Percentiles rank a stretch among this genome's conserved stretches.
phyloP scores from a whole-genome alignment of 108 stramenopile species.

The Ochromonas danica region DNA sequence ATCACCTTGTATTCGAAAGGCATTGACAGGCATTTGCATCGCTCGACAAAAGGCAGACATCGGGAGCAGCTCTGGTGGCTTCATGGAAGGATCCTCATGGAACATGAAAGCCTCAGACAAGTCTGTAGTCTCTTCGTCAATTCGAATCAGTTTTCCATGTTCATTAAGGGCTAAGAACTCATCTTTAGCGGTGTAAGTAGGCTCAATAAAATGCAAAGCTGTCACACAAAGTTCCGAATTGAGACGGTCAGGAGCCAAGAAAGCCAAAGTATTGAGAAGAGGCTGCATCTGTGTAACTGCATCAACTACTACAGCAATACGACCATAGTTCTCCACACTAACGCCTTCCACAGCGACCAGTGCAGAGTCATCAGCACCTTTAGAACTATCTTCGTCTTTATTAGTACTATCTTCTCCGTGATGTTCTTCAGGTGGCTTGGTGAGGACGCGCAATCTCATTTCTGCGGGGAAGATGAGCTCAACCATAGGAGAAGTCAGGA shows the following conservation, averaged over 20 bases:
- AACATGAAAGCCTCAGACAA: neutral
- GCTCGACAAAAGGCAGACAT: neutral
- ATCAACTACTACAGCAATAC: neutral
- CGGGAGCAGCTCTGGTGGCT: neutral
- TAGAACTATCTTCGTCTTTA: neutral
- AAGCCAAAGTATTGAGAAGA: neutral
- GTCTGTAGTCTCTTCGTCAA: slow-evolving; percentile 13
- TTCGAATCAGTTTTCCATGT: neutral
- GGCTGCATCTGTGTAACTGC: neutral
- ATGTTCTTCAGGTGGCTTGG: neutral
- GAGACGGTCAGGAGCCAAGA: neutral
- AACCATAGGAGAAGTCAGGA: slow-evolving; percentile 31
- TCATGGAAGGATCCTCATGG: neutral
- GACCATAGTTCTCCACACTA: neutral
- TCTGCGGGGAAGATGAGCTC: slow-evolving; percentile 33
- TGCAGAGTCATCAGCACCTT: neutral
- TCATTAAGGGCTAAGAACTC: slow-evolving; percentile 3
- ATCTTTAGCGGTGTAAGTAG: neutral
- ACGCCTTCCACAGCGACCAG: neutral
- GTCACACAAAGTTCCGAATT: neutral
- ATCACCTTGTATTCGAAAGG: slow-evolving; percentile 7
- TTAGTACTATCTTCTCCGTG: neutral
- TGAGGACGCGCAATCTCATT: slow-evolving; percentile 4
- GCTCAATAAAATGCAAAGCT: neutral
- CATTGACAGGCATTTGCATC: neutral